Base-by-base conservation (phyloP, 306 rosid species). In the Sphenostylis stenocarpa region DNA sequence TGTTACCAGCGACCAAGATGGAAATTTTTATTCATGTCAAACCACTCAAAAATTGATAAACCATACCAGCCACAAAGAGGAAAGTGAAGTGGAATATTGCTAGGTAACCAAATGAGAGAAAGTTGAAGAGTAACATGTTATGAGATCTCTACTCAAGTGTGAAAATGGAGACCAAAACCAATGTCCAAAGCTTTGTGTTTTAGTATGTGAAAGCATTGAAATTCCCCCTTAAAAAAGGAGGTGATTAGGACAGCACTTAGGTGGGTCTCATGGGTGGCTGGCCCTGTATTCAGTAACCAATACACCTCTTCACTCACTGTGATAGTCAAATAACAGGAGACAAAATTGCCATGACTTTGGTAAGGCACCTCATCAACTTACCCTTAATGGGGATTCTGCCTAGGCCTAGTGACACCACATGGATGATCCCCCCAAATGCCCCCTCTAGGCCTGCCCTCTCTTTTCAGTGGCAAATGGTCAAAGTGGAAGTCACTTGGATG, bases 221-320 rank as follows among this genome's bases (percentile, higher is more conserved):
- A 67, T 57, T 52, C 43, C 77, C 33, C 31, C 38, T 0, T 48
- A 52, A 20, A 62, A 69, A 39, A 47, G 75, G 12, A 72, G 61
- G 17, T 77, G 88, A 86, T 53, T 48, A 70, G 85, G 85, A 82
- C 69, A 68, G 68, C 85, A 82, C 86, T 73, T 61, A 53, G 81
- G 66, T 67, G 69, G 76, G 83, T 75, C 49, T 56, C 21, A 33
- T 36, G 39, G 39, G 39, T 36, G 39, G 10, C 39, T 72, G 60
- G 77, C 67, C 56, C 24, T 64, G 41, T 51, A 65, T 2, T 45
- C 36, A 44, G 85, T 73, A 79, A 68, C 55, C 23, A 20, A 79
- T 7, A 41, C 48, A 13, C 4, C 15, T 31, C 34, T 1, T 4
- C 44, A 39, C 12, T 7, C 9, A 39, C 9, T 9, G 56, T 70